Evolutionary conservation across 768 basidiomycete species (phyloP).

Genomic region (Cyclocybe aegerita): DNA sequence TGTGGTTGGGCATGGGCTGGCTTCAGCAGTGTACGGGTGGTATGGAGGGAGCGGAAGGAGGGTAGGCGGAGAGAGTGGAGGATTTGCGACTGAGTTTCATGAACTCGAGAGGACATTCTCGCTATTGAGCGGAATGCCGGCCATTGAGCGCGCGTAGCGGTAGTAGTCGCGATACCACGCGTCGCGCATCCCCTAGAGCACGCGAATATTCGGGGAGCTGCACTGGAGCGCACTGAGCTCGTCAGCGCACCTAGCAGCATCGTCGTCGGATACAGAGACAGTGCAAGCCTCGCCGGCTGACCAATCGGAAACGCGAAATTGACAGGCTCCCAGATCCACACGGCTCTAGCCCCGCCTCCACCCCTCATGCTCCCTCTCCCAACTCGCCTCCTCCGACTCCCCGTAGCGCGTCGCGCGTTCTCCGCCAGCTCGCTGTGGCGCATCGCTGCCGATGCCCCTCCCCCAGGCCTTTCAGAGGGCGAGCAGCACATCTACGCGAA

Average conservation of each 20-base stretch:
- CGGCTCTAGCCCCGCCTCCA: conserved; percentile 4
- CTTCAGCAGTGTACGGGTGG: conserved; percentile 6
- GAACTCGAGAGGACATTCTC: background rate
- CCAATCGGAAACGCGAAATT: conserved; percentile 10
- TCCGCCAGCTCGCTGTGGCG: conserved; percentile 21
- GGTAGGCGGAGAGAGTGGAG: background rate
- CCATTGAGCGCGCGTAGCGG: background rate
- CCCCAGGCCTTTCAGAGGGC: conserved; percentile 46
- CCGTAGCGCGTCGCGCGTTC: conserved; percentile 28
- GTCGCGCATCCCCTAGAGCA: background rate
- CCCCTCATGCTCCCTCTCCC: conserved; percentile 31
- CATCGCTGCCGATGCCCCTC: conserved; percentile 17
- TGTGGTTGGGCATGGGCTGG: conserved; percentile 9
- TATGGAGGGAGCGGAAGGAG: conserved; percentile 1
- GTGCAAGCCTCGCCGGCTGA: background rate
- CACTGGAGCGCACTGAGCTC: conserved; percentile 13
- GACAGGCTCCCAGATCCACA: background rate
- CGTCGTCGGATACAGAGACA: background rate
- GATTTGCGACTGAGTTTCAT: background rate
- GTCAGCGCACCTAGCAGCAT: conserved; percentile 27
- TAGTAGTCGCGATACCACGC: background rate
- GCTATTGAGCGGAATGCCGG: background rate
- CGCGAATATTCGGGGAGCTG: background rate
- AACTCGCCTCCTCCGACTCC: conserved; percentile 28
- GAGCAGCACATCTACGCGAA: conserved; percentile 73